These are phyloP conservation scores for Geotrichum ghanense DNA, from an alignment of 805 yeast genomes.

Conservation along the genomic window DNA sequence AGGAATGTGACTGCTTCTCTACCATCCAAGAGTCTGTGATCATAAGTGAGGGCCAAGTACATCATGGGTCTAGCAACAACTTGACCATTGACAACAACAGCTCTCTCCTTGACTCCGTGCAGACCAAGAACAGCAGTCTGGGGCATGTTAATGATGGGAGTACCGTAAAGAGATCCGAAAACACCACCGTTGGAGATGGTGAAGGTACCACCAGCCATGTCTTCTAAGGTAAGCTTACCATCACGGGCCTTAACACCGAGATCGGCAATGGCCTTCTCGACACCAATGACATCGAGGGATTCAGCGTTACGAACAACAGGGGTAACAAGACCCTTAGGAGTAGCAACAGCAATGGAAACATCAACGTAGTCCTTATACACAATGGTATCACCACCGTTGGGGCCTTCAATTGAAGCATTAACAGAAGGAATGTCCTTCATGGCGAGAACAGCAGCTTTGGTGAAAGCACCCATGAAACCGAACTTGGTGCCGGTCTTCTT, in stretches of 20 bases:
- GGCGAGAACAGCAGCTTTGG: conserved; percentile 87
- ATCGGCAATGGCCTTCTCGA: conserved; percentile 73
- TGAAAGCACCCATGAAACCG: conserved; percentile 98
- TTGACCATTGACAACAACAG: conserved; percentile 93
- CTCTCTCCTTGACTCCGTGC: conserved; percentile 96
- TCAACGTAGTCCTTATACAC: conserved; percentile 95
- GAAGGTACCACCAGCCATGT: conserved; percentile 98
- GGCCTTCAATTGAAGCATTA: conserved; percentile 80
- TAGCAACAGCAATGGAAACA: conserved; percentile 93
- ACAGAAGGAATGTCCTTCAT: conserved; percentile 91
- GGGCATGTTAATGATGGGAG: conserved; percentile 96
- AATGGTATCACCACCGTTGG: conserved; percentile 67
- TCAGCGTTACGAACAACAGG: conserved; percentile 97
- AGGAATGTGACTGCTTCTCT: conserved; percentile 98
- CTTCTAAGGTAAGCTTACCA: conserved; percentile 91
- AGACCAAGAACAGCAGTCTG: conserved; percentile 97
- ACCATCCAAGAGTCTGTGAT: conserved; percentile 96
- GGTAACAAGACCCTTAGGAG: conserved; percentile 97
- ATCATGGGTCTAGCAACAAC: conserved; percentile 97
- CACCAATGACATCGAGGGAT: conserved; percentile 73
- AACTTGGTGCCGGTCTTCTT: conserved; percentile 89
- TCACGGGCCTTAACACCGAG: conserved; percentile 93
- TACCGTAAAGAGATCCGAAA: conserved; percentile 94
- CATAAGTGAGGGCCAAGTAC: conserved; percentile 97
- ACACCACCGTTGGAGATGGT: conserved; percentile 99